Evolutionary conservation across 495 filamentous ascomycete species (phyloP).

Genomic region (Platismatia glauca): DNA sequence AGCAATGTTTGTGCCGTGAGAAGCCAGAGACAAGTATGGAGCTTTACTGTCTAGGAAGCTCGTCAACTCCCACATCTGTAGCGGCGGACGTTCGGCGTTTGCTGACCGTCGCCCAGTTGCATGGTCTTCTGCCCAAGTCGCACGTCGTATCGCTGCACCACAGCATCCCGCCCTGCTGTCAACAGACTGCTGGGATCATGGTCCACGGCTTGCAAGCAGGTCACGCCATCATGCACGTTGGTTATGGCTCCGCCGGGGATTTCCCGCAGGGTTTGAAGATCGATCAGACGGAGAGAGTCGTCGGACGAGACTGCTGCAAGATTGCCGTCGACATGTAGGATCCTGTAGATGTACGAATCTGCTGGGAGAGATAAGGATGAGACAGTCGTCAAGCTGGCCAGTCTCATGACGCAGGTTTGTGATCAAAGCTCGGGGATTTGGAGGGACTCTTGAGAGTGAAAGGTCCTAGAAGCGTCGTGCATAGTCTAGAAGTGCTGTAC

Average conservation of each 20-base stretch:
- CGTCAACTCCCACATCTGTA: conserved; percentile 7
- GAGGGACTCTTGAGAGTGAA: neutral
- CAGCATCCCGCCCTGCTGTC: conserved; percentile 44
- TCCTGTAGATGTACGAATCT: conserved; percentile 45
- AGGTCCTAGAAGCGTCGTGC: neutral
- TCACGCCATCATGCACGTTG: conserved; percentile 38
- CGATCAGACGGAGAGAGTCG: conserved; percentile 45
- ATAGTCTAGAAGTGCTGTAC: neutral
- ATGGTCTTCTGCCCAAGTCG: conserved; percentile 16
- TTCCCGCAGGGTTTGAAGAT: conserved; percentile 33
- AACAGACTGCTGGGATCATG: conserved; percentile 27
- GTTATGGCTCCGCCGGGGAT: conserved; percentile 29
- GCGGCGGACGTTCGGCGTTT: neutral
- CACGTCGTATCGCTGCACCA: conserved; percentile 39
- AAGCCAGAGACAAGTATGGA: conserved; percentile 62
- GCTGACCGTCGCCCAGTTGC: conserved; percentile 20
- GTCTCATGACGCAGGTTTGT: neutral
- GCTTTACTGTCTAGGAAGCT: conserved; percentile 32
- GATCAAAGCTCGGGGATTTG: neutral
- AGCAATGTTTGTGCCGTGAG: conserved; percentile 51
- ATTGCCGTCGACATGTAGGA: conserved; percentile 23
- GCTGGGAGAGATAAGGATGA: conserved; percentile 39
- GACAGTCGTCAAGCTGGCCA: conserved; percentile 17
- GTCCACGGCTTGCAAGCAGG: conserved; percentile 32
- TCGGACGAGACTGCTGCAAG: conserved; percentile 50